Evolutionary conservation across 352 stramenopile genomes (phyloP).

Genomic region (Detonula confervacea): DNA sequence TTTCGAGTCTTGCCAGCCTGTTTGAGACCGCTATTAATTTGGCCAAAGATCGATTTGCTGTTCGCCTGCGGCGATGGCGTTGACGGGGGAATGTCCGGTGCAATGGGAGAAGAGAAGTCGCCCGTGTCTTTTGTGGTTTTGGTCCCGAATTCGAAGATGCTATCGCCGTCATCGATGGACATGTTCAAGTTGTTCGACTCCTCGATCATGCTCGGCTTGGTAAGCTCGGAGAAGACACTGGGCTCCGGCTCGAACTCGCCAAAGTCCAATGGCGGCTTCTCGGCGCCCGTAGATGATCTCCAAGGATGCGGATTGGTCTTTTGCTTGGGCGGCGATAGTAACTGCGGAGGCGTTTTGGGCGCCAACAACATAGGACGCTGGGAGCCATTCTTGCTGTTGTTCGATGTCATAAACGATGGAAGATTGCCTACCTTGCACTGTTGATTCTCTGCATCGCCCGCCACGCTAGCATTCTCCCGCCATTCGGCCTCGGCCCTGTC

Average conservation of each 20-base stretch:
- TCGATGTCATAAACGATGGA: too few relatives aligned
- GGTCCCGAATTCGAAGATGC: constrained; percentile 49
- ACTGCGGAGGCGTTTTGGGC: too few relatives aligned
- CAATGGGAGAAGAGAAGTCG: not conserved
- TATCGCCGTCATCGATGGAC: constrained; percentile 34
- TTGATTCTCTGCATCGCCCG: not conserved
- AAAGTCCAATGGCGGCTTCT: constrained; percentile 9
- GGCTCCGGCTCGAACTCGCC: not conserved
- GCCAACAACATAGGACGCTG: too few relatives aligned
- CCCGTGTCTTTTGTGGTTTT: constrained; percentile 5
- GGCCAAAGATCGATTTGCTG: constrained; percentile 36
- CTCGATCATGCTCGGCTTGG: not conserved
- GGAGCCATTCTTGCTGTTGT: too few relatives aligned
- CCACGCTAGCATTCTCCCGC: constrained; percentile 8
- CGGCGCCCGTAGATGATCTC: not conserved
- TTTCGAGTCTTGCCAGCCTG: constrained; percentile 45
- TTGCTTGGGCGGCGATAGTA: not conserved
- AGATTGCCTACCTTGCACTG: not conserved
- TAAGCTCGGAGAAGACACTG: not conserved
- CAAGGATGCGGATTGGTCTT: constrained; percentile 2
- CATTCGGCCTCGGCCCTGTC: constrained; percentile 38
- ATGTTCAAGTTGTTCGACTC: not conserved
- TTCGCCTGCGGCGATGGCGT: not conserved
- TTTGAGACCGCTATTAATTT: constrained; percentile 44
- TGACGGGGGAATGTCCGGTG: too few relatives aligned